phyloP scores from a whole-genome alignment of 1,284 basidiomycete species.

The Peniophora sp. region DNA sequence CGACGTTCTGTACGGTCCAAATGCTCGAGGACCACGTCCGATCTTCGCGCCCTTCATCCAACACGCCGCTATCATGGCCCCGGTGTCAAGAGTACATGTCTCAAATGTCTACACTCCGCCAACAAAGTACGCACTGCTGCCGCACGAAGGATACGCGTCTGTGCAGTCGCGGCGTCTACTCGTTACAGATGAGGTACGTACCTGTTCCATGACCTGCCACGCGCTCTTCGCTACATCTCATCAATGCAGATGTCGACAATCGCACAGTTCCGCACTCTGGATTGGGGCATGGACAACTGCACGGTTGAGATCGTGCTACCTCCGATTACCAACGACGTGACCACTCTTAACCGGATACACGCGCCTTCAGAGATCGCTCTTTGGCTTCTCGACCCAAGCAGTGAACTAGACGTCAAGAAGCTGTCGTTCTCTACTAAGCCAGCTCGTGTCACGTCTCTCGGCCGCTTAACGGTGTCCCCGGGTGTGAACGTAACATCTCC shows the following conservation, averaged over 20 bases:
- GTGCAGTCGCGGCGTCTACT: neutral
- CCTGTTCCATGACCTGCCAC: neutral
- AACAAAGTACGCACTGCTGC: neutral
- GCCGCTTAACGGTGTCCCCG: neutral
- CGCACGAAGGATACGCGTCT: neutral
- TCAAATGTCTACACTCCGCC: neutral
- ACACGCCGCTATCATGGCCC: neutral
- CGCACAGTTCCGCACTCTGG: neutral
- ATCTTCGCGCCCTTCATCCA: neutral
- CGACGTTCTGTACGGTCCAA: neutral
- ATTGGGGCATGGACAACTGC: neutral
- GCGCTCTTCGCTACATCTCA: neutral
- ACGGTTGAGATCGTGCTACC: neutral
- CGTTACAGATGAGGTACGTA: neutral
- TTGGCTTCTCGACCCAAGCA: neutral
- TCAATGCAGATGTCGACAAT: neutral
- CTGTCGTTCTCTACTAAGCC: neutral
- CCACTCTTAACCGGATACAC: neutral
- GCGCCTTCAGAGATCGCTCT: neutral
- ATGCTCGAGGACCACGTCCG: neutral
- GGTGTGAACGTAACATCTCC: neutral
- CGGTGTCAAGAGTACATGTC: neutral
- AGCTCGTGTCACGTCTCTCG: neutral
- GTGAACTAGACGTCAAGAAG: neutral
- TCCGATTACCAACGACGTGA: neutral